These are phyloP conservation scores for Serendipita sp. DNA, from an alignment of 768 basidiomycete species.

Conservation along the genomic window DNA sequence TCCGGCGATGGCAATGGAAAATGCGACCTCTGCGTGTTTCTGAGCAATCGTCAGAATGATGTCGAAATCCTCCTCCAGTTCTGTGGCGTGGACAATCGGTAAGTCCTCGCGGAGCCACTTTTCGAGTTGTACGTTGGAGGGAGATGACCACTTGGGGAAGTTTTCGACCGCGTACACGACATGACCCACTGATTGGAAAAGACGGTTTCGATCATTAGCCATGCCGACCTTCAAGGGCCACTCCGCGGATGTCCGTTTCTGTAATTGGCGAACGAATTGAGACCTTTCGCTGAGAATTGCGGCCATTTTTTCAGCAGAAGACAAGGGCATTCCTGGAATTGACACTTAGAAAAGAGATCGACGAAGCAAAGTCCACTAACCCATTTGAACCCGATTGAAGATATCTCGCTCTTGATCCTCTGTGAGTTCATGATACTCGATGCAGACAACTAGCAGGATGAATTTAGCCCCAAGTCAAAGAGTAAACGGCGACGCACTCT, in stretches of 20 bases:
- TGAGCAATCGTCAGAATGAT: conserved; percentile 29
- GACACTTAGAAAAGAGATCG: background rate
- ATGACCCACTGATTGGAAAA: conserved; percentile 44
- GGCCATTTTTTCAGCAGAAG: conserved; percentile 43
- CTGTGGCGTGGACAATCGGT: conserved; percentile 20
- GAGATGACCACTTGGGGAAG: conserved; percentile 18
- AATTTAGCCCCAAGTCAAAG: background rate
- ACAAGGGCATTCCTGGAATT: conserved; percentile 8
- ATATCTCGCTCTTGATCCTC: conserved; percentile 49
- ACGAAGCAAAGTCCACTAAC: conserved; percentile 21
- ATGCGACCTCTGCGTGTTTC: conserved; percentile 33
- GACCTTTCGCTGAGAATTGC: conserved; percentile 45
- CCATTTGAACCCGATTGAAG: conserved; percentile 30
- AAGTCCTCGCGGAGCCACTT: conserved; percentile 29
- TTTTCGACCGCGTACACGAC: conserved; percentile 36
- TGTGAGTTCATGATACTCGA: conserved; percentile 52
- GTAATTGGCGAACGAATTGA: conserved; percentile 41
- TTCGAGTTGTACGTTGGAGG: conserved; percentile 24
- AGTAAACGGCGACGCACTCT: conserved; percentile 33
- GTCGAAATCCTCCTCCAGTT: conserved; percentile 20
- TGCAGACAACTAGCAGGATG: conserved; percentile 36
- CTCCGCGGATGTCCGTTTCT: conserved; percentile 26
- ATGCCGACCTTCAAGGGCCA: conserved; percentile 30
- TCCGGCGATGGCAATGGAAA: conserved; percentile 21
- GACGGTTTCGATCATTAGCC: conserved; percentile 37